Base-by-base conservation (phyloP, 768 basidiomycete species). In the Leccinum subtestaceum region DNA sequence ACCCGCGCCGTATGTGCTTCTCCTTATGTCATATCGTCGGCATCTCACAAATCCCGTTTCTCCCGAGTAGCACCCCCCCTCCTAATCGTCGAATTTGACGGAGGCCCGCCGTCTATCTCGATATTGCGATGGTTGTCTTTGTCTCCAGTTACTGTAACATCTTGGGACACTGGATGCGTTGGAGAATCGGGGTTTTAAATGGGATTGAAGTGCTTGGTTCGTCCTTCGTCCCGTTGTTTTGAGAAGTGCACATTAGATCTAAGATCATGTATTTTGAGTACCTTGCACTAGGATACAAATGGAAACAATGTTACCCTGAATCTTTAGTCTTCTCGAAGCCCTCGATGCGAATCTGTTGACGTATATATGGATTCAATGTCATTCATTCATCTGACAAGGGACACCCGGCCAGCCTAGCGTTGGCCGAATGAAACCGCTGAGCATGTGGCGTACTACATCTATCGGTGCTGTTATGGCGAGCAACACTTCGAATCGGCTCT, bases 391-490 rank as follows among this genome's bases (percentile, higher is more conserved):
- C 23, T 47, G 21, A 11, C 23, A 13, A 21, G 46, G 21, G 46
- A 15, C 46, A 23, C 46, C 46, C 23, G 9, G 21, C 6, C 17
- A 17, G 10, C 7, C 46, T 15, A 21, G 21, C 21, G 19, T 29
- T 31, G 7, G 5, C n/a, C n/a, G 45, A 19, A 15, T 32, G 12
- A 55, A 31, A n/a, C n/a, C 31, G 31, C 31, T 32, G 31, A 36
- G 34, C 19, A 8, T 10, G 13, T 1, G n/a, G 13, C 23, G 15
- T 52, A 54, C 21, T 52, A 1, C 17, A 17, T 21, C 27, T 36
- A 15, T 29, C 2, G 81, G 32, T 25, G 88, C 88, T 32, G 88
- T 62, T 88, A 85, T 46, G 87, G 87, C 78, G 55, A 84, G 81
- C 48, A 84, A 76, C 61, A 84, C 82, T 66, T 84, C 75, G 43